A percentile compares a stretch with the other conserved stretches of the same genome.
Evolutionary conservation across 306 rosid genomes (phyloP).

Genomic region (Prunus campanulata): DNA sequence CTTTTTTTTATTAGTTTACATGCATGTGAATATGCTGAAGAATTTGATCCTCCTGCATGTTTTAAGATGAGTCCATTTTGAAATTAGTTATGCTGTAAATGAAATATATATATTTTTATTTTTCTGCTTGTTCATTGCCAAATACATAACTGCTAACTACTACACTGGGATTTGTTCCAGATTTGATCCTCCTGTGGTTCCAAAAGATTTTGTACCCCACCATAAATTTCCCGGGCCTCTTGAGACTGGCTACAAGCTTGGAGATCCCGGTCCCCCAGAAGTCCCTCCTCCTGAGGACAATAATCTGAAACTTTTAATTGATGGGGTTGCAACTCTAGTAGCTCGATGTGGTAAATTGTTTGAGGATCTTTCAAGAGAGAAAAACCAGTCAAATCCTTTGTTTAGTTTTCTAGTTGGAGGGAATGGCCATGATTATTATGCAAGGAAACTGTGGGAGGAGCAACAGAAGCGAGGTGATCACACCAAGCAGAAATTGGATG

Average conservation of each 20-base stretch:
- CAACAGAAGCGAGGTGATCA: constrained; percentile 56
- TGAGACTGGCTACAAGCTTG: constrained; percentile 52
- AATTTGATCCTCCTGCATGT: background rate
- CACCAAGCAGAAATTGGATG: constrained; percentile 51
- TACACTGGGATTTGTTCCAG: constrained; percentile 35
- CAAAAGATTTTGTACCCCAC: constrained; percentile 72
- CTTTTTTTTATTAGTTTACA: background rate
- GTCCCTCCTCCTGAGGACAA: constrained; percentile 75
- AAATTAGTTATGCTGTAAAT: background rate
- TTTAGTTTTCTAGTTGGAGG: constrained; percentile 90
- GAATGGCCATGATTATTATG: constrained; percentile 81
- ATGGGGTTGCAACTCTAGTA: constrained; percentile 89
- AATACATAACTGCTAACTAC: constrained; percentile 17
- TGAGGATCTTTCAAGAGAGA: constrained; percentile 95
- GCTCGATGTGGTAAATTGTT: constrained; percentile 92
- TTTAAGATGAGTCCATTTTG: background rate
- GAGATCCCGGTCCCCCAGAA: constrained; percentile 66
- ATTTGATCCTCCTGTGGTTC: constrained; percentile 80
- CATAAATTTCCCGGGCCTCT: constrained; percentile 77
- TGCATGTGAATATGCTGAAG: background rate
- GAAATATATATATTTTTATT: background rate
- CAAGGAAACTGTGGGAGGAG: constrained; percentile 95
- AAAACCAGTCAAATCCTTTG: constrained; percentile 75
- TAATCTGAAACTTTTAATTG: constrained; percentile 79
- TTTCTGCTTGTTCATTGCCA: background rate